Evolutionary conservation across 306 rosid genomes (phyloP).

Genomic region (Vachellia collinsii): DNA sequence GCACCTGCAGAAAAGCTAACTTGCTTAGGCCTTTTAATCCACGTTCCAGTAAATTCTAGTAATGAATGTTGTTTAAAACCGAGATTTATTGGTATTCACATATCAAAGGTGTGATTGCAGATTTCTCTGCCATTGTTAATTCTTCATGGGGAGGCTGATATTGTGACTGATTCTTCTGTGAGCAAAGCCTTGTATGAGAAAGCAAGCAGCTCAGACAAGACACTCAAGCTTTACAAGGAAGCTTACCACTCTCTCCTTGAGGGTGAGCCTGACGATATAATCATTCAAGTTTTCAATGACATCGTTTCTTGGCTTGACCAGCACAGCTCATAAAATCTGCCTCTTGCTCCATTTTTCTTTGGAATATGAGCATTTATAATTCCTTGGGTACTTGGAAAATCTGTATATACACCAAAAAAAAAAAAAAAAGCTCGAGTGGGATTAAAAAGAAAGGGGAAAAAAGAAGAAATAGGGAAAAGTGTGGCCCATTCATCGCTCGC

Average conservation of each 20-base stretch:
- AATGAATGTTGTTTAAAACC: not conserved
- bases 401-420: not conserved
- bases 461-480: not conserved
- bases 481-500: too few species aligned
- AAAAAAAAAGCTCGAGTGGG: not conserved
- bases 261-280: slow-evolving; percentile 88
- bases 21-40: not conserved
- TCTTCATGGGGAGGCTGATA: slow-evolving; percentile 91
- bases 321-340: slow-evolving; percentile 37
- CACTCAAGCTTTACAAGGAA: slow-evolving; percentile 68
- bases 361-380: not conserved
- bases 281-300: slow-evolving; percentile 58
- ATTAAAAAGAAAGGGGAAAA: not conserved
- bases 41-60: not conserved
- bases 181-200: slow-evolving; percentile 82
- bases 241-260: slow-evolving; percentile 87
- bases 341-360: slow-evolving; percentile 21
- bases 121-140: slow-evolving; percentile 80
- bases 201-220: slow-evolving; percentile 81
- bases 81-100: not conserved
- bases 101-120: slow-evolving; percentile 44
- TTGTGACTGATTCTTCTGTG: slow-evolving; percentile 87
- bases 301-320: slow-evolving; percentile 83
- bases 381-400: not conserved
- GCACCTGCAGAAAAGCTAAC: not conserved